These are phyloP conservation scores for Neofusicoccum umdonicola DNA, from an alignment of 2,329 filamentous ascomycete genomes.

Conservation along the genomic window DNA sequence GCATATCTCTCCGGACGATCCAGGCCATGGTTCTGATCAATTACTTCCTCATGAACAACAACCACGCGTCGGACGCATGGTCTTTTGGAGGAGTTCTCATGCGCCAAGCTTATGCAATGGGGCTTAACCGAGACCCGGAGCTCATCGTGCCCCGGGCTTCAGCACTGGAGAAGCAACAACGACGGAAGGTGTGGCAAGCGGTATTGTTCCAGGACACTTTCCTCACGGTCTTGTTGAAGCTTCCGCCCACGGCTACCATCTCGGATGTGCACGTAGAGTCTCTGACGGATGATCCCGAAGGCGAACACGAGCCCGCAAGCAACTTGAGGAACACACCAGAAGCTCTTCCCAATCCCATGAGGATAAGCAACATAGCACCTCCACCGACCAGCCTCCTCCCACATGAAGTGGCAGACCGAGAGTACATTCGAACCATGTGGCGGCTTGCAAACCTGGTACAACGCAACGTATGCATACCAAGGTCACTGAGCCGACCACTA, in stretches of 20 bases:
- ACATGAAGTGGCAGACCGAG: conserved; percentile 37
- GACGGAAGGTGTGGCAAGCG: conserved; percentile 79
- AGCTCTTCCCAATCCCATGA: conserved; percentile 46
- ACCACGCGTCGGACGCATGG: conserved; percentile 80
- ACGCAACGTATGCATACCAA: conserved; percentile 70
- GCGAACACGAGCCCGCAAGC: conserved; percentile 63
- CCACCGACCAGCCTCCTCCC: conserved; percentile 30
- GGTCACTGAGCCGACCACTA: conserved; percentile 71
- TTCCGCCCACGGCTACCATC: conserved; percentile 75
- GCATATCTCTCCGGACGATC: conserved; percentile 68
- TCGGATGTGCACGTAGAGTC: conserved; percentile 77
- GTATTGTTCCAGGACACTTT: conserved; percentile 80
- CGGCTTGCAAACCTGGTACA: conserved; percentile 75
- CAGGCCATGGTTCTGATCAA: conserved; percentile 80
- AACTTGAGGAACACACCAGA: conserved; percentile 2
- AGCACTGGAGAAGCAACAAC: conserved; percentile 72
- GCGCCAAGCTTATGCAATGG: conserved; percentile 78
- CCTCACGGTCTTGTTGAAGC: conserved; percentile 71
- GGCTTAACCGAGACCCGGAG: conserved; percentile 75
- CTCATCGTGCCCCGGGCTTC: conserved; percentile 65
- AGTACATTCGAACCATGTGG: conserved; percentile 74
- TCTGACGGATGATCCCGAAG: conserved; percentile 63
- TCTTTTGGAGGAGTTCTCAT: conserved; percentile 76
- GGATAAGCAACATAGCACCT: conserved; percentile 49
- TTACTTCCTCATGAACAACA: conserved; percentile 84